These are phyloP conservation scores for Echria macrotheca DNA, from an alignment of 495 filamentous ascomycete species.

Conservation along the genomic window DNA sequence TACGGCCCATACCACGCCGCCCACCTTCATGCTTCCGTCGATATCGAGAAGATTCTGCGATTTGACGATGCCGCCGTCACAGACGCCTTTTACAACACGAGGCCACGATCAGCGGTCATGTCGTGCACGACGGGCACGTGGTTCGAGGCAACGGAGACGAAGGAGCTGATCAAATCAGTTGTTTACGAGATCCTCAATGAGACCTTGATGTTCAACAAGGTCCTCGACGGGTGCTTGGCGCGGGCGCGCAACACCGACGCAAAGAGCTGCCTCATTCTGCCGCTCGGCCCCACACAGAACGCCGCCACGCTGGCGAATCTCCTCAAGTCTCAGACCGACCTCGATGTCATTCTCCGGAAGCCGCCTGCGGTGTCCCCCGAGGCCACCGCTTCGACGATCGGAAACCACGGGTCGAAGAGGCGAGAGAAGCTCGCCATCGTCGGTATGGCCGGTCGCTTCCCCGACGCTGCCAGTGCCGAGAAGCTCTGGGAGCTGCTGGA, in stretches of 20 bases:
- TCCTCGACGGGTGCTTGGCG: constrained; percentile 49
- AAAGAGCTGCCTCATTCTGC: constrained; percentile 45
- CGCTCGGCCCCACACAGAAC: constrained; percentile 48
- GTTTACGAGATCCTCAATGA: constrained; percentile 56
- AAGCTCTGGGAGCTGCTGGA: constrained; percentile 68
- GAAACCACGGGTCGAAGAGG: constrained; percentile 39
- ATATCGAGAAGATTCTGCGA: constrained; percentile 56
- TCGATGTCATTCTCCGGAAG: constrained; percentile 36
- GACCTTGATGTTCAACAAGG: constrained; percentile 52
- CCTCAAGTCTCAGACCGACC: constrained; percentile 33
- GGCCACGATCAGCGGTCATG: constrained; percentile 51
- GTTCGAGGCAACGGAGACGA: constrained; percentile 41
- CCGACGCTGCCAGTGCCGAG: constrained; percentile 59
- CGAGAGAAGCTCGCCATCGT: constrained; percentile 60
- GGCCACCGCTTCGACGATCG: constrained; percentile 27
- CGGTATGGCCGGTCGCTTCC: constrained; percentile 72
- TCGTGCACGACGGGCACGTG: constrained; percentile 50
- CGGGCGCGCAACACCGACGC: constrained; percentile 33
- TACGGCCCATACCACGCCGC: constrained; percentile 77
- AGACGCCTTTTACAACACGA: constrained; percentile 39
- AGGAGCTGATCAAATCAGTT: constrained; percentile 45
- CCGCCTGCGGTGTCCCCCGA: constrained; percentile 30
- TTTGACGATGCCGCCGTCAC: constrained; percentile 33
- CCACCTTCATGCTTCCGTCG: constrained; percentile 59
- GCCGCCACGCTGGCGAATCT: constrained; percentile 37